A percentile compares a stretch with the other conserved stretches of the same genome.
Conservation (phyloP, 352 stramenopile genomes). For the Elongisporangium prolatum region DNA sequence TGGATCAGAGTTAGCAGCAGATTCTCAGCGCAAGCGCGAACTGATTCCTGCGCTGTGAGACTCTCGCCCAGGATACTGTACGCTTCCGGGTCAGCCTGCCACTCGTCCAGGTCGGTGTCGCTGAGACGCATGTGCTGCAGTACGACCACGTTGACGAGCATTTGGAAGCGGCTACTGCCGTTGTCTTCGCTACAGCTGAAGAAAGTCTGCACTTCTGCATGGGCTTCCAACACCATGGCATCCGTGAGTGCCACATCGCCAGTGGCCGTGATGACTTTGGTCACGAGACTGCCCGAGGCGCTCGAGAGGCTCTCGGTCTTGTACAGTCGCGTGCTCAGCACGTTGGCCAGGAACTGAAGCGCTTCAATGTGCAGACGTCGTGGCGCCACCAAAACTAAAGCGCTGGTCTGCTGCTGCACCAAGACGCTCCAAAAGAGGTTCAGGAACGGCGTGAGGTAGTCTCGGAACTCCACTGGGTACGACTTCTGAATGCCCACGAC, state of each 20-base stretch:
- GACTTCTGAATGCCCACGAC: conserved; percentile 70
- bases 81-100: conserved; percentile 59
- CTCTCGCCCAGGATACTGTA: conserved; percentile 68
- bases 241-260: conserved; percentile 74
- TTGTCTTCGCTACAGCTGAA: conserved; percentile 28
- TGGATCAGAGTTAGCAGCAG: conserved; percentile 82
- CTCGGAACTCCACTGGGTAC: conserved; percentile 82
- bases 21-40: conserved; percentile 78
- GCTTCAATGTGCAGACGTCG: conserved; percentile 59
- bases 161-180: conserved; percentile 23
- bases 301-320: conserved; percentile 59
- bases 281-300: conserved; percentile 33
- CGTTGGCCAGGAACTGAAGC: conserved; percentile 79
- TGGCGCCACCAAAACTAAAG: conserved; percentile 11
- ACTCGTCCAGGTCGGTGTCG: conserved; percentile 57
- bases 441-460: conserved; percentile 65
- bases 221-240: conserved; percentile 71
- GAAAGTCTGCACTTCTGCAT: conserved; percentile 49
- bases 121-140: conserved; percentile 72
- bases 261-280: conserved; percentile 79
- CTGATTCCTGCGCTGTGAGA: conserved; percentile 71
- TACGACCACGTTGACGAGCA: conserved; percentile 65
- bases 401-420: conserved; percentile 3
- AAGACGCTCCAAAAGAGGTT: conserved; percentile 63
- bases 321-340: conserved; percentile 77